A percentile compares a stretch with the other conserved stretches of the same genome.
Evolutionary conservation across 768 basidiomycete genomes (phyloP).

Genomic region (Boletus speciosus): DNA sequence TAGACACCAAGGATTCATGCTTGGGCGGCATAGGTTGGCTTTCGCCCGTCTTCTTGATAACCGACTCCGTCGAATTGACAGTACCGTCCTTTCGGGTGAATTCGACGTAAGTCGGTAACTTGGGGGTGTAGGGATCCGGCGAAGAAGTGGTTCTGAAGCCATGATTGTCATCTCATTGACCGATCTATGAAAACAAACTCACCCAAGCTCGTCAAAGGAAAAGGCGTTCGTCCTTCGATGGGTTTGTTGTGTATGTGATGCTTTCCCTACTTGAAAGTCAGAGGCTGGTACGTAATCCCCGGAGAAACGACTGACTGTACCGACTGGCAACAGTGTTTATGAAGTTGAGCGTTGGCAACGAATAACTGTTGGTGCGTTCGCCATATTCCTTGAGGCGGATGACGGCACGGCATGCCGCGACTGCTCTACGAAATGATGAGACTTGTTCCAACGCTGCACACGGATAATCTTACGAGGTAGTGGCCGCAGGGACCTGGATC

Average conservation of each 20-base stretch:
- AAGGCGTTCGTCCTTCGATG: constrained; percentile 9
- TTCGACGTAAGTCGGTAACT: constrained; percentile 18
- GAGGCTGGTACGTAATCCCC: neutral
- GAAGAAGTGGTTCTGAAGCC: constrained; percentile 10
- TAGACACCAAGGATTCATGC: neutral
- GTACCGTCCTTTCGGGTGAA: constrained; percentile 4
- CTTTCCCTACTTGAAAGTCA: constrained; percentile 15
- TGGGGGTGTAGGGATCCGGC: constrained; percentile 5
- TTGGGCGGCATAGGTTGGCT: neutral
- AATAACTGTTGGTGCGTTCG: constrained; percentile 16
- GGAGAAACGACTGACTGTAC: constrained; percentile 10
- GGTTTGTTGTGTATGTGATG: constrained; percentile 4
- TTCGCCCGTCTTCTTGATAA: constrained; percentile 5
- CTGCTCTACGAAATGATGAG: constrained; percentile 17
- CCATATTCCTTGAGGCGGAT: constrained; percentile 61
- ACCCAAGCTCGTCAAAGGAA: constrained; percentile 21
- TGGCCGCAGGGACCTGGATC: constrained; percentile 59
- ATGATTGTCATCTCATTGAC: neutral
- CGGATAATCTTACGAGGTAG: constrained; percentile 48
- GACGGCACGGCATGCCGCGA: constrained; percentile 62
- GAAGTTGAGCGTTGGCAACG: constrained; percentile 22
- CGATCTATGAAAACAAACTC: neutral
- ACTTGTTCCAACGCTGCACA: neutral
- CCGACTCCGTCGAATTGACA: constrained; percentile 4
- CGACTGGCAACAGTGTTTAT: constrained; percentile 18